A percentile compares a stretch with the other conserved stretches of the same genome.
Evolutionary conservation across 306 rosid species (phyloP).

Genomic region (Quercus glauca): DNA sequence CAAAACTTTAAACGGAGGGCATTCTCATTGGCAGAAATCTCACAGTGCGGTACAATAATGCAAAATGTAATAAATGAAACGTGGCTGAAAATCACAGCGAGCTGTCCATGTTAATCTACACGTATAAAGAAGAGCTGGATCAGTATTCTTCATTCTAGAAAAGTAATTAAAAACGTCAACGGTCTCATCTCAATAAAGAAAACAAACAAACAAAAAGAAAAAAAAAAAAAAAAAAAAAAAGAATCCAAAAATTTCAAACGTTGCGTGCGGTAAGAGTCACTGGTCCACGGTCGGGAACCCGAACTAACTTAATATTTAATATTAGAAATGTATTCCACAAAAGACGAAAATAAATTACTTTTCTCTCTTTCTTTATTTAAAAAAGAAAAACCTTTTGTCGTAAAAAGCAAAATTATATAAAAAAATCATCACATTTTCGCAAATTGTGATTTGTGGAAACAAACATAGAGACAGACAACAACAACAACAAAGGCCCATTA

Average conservation of each 20-base stretch:
- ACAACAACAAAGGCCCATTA: slow-evolving; percentile 29
- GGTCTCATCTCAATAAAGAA: not conserved
- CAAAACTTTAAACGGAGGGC: no score
- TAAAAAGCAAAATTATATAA: slow-evolving; percentile 1
- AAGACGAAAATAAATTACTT: not conserved
- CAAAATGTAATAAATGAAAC: no score
- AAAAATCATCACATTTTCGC: slow-evolving; percentile 19
- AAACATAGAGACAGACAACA: slow-evolving; percentile 13
- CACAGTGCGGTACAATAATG: no score
- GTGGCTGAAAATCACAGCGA: no score
- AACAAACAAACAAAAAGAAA: not conserved
- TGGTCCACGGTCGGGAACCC: slow-evolving; percentile 41
- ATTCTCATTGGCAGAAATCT: no score
- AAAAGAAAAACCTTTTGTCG: not conserved
- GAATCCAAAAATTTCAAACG: slow-evolving; percentile 22
- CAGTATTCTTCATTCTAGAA: no score
- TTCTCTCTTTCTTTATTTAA: not conserved
- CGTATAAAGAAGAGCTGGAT: no score
- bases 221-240: not conserved
- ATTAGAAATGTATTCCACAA: not conserved
- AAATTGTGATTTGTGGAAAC: slow-evolving; percentile 30
- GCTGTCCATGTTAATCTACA: no score
- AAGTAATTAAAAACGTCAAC: not conserved
- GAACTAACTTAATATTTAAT: no score
- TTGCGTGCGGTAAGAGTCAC: slow-evolving; percentile 52